Evolutionary conservation across 139 green algal genomes (phyloP), one percentile per base, ranked within the genome.

Genomic region (Tetradesmus lagerheimii): DNA sequence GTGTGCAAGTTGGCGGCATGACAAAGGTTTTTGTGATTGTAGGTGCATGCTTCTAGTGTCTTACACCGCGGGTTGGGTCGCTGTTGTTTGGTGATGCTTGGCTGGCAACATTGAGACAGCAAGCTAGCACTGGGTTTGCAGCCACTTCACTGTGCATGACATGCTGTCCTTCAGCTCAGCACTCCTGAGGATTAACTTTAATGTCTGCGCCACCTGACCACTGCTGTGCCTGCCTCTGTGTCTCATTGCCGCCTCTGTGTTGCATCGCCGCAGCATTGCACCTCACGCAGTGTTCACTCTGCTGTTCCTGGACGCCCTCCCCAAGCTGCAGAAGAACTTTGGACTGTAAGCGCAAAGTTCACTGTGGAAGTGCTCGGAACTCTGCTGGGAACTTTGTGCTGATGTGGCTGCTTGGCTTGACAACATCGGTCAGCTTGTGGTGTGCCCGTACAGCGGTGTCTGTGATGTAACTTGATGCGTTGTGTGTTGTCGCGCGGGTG

Each of bases 281-380:
- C 98, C 98, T 4, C 97, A 99, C 91, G 96, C 96, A 23, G 95
- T 95, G 11, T 94, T 99, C 88, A 99, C 98, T 2, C 95, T 99
- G 18, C 80, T 98, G 31, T 97, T 99, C 92, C 67, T 98, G 50
- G 94, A 97, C 66, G 74, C 89, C 31, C 93, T 99, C 78, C 94
- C 95, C 80, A 97, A 97, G 88, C 62, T 95, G 31, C 91, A 99
- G 94, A 95, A 96, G 89, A 92, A 93, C 53, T 38, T 96, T 15
- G 97, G 97, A 38, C 88, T 99, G 83, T 99, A 94, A 93, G 74
- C 53, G 8, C 20, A 31, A 71, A 71, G 4, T n/a, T 71, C 57
- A 31, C 23, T 31, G 57, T n/a, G 23, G 57, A 31, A 71, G 57
- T 71, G 57, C 57, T 71, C 2, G 57, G 1, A n/a, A 8, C 25